Evolutionary conservation across 495 filamentous ascomycete genomes (phyloP), one percentile per base, ranked within the genome.

Genomic region (Opeltia flavorubescens): DNA sequence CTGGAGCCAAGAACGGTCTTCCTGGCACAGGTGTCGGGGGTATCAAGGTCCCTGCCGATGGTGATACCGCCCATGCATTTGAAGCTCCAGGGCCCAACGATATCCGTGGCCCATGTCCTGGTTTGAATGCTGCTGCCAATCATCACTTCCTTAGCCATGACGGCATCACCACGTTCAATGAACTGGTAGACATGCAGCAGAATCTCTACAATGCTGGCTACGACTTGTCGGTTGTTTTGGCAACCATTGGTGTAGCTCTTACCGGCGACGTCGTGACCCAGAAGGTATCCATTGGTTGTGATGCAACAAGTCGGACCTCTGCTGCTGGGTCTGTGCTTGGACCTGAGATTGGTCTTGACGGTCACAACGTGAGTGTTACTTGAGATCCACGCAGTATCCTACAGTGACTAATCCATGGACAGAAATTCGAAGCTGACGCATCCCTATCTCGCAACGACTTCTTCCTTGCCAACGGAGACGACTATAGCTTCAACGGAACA

Each of bases 111-210:
- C 70, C 68, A 24, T 75, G 71, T 48, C 71, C 71, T 2, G 69
- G 65, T 31, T 53, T 74, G 34, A 73, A 74, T 46, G 55, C 64
- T 13, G 56, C 72, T 26, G 72, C 72, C 1, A 74, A 74, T 56
- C 69, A 72, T 51, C 59, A 61, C 43, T 69, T 69, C 57, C 50
- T 67, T 18, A 55, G 60, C 25, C 65, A 59, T 39, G 65, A 69
- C 34, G 66, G 65, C 12, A 59, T 69, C 49, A 61, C 59, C n/a
- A 65, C 58, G 12, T 66, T 62, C 51, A 58, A 60, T 20, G 65
- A 68, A 48, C 55, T 68, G 7, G 58, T 68, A 44, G 62, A 67
- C 43, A 63, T 63, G 20, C 57, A 64, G 41, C 63, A 67, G 36
- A 65, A 67, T 51, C 42, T 69, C 2, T 69, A 64, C 53, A 67